Evolutionary conservation across 2,329 filamentous ascomycete genomes (phyloP).

Genomic region (Dactylellina haptotyla): DNA sequence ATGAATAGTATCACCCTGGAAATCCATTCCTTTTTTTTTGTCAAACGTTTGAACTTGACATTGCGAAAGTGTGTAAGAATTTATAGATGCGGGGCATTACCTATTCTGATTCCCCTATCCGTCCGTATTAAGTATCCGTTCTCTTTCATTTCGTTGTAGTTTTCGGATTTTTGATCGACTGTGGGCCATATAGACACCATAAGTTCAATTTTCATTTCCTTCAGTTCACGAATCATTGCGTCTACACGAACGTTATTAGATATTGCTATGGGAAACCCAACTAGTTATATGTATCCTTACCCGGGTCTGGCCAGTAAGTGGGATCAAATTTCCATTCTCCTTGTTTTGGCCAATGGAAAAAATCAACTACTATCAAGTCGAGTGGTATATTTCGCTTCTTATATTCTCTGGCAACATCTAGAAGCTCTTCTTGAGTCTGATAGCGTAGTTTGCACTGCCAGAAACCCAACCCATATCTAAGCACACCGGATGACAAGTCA

Average conservation of each 20-base stretch:
- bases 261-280: no score
- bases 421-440: not conserved
- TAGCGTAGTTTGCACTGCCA: conserved; percentile 1
- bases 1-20: not conserved
- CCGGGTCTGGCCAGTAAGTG: not conserved
- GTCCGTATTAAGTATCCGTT: not conserved
- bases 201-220: not conserved
- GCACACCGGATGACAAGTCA: not conserved
- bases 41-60: not conserved
- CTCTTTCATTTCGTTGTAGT: not conserved
- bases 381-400: not conserved
- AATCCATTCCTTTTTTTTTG: not conserved
- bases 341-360: conserved; percentile 5
- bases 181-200: conserved; percentile 1
- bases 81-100: not conserved
- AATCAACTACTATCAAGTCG: not conserved
- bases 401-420: not conserved
- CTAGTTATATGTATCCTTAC: no score
- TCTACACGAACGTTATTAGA: no score
- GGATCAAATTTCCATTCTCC: not conserved
- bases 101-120: not conserved
- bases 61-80: not conserved
- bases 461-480: not conserved
- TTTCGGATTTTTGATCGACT: not conserved
- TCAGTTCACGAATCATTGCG: not conserved